Conservation (phyloP, 208 protist genomes). For the Leishmania lainsoni region DNA sequence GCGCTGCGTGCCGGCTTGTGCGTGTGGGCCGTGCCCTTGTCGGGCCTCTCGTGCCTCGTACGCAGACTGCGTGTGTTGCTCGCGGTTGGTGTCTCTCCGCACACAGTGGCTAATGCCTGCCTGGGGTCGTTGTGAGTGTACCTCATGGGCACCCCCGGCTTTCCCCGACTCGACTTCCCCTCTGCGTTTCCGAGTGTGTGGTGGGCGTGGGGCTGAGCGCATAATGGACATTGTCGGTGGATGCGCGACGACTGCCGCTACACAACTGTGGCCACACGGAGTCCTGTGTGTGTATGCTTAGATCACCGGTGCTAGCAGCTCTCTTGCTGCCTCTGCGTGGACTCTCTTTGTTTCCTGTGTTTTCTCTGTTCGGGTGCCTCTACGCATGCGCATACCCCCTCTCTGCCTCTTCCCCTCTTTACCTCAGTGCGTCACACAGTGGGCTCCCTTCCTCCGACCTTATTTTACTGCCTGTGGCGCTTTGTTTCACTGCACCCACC, state of each 20-base stretch:
- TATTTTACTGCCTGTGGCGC: background rate
- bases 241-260: background rate
- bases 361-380: too few species aligned
- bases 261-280: background rate
- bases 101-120: slow-evolving; percentile 1
- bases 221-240: background rate
- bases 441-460: background rate
- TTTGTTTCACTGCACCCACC: too few species aligned
- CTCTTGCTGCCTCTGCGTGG: background rate
- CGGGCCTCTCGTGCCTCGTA: background rate
- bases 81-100: background rate
- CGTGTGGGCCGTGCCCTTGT: background rate
- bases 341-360: background rate
- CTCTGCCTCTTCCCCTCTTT: background rate
- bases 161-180: background rate
- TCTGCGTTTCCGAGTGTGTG: background rate
- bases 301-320: background rate
- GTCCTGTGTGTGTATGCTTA: background rate
- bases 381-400: background rate
- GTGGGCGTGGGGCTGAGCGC: background rate
- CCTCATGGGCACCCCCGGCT: background rate
- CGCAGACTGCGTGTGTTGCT: background rate
- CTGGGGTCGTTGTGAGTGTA: background rate
- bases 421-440: too few species aligned
- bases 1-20: background rate